Evolutionary conservation across 1,139 yeast genomes (phyloP), one percentile per base, ranked within the genome.

Genomic region (Yamadazyma songkhlaensis): DNA sequence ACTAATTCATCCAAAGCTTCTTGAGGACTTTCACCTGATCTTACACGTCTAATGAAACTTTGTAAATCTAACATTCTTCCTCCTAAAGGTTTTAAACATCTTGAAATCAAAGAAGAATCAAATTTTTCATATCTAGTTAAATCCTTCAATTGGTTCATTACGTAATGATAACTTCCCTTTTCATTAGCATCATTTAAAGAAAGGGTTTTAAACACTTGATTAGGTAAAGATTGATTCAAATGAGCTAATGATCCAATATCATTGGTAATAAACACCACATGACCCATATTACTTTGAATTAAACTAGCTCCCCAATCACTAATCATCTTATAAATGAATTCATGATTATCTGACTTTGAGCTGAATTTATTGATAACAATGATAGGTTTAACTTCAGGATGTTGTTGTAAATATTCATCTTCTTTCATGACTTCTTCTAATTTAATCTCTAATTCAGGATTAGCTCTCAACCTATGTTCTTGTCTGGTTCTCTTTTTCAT

Each of bases 11-110:
- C 61, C 32, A 89, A 64, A 0, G 98, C 97, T 36, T 74, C 83
- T 14, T 62, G 53, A 1, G 96, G 95, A 9, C 77, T 57, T 55
- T 92, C 97, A 2, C 98, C 98, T 0, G 92, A 79, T 49, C 81
- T 82, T 15, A 92, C 75, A 37, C 97, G 83, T 52, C 97, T 77
- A 0, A 85, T 84, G 61, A 88, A 88, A 13, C 95, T 83, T 59
- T 92, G 97, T 39, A 92, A 70, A 56, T 92, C 98, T 38, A 90
- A 72, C 90, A 92, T 85, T 47, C 98, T 78, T 29, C 98, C 98
- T 9, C 98, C 98, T 23, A 92, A 62, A 7, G 96, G 95, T 20
- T 65, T 77, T 35, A 90, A 63, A 27, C 84, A 77, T 10, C 41
- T 35, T 25, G 38, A 37, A 15, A 48, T 48, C 4, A 43, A 31